Percentiles rank a stretch among this genome's conserved stretches.
Evolutionary conservation across 108 stramenopile genomes (phyloP).

Genomic region (Hondaea fermentalgiana): DNA sequence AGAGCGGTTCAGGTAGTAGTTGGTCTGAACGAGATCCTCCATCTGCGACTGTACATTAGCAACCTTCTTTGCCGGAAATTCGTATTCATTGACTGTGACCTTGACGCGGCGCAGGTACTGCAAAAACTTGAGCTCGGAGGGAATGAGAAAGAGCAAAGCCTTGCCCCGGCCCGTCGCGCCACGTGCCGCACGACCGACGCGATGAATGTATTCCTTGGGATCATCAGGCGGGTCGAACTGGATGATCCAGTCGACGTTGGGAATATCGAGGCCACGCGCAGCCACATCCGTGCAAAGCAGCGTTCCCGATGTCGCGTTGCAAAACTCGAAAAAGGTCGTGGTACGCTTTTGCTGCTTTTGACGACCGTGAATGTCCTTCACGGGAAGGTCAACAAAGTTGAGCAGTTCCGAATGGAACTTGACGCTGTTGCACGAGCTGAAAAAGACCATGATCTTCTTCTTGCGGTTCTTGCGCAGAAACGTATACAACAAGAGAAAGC

Average conservation of each 20-base stretch:
- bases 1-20: slow-evolving; percentile 91
- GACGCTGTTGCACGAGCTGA: slow-evolving; percentile 95
- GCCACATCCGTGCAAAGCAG: slow-evolving; percentile 98
- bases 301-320: slow-evolving; percentile 78
- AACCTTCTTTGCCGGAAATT: slow-evolving; percentile 85
- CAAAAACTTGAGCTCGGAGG: slow-evolving; percentile 94
- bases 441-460: slow-evolving; percentile 98
- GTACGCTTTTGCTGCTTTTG: slow-evolving; percentile 98
- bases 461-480: slow-evolving; percentile 93
- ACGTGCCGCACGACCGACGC: slow-evolving; percentile 28
- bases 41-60: slow-evolving; percentile 89
- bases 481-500: slow-evolving; percentile 91
- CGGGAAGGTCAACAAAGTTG: slow-evolving; percentile 93
- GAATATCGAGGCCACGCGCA: slow-evolving; percentile 91
- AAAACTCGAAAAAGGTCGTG: slow-evolving; percentile 97
- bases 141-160: slow-evolving; percentile 91
- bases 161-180: slow-evolving; percentile 70
- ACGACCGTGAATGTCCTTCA: slow-evolving; percentile 95
- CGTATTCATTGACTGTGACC: slow-evolving; percentile 95
- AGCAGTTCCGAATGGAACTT: slow-evolving; percentile 95
- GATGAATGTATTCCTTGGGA: slow-evolving; percentile 93
- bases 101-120: slow-evolving; percentile 87
- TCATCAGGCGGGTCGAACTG: slow-evolving; percentile 99
- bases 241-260: slow-evolving; percentile 92
- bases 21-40: slow-evolving; percentile 86